Conservation (phyloP, 2,329 filamentous ascomycete species). For the Lecanicillium sp. region DNA sequence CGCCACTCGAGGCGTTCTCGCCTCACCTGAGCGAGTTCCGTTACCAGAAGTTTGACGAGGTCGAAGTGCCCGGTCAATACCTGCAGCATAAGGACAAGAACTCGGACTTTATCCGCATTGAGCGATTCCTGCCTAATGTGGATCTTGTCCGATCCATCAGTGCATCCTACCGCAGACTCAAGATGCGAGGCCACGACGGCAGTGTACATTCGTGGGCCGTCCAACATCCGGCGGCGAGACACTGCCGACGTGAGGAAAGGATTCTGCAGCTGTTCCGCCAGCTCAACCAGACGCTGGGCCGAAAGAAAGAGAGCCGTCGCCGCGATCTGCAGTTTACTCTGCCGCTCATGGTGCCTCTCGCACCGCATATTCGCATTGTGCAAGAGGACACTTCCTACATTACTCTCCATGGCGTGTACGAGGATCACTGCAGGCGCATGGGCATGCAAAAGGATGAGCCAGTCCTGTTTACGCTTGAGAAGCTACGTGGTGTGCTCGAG, state of each 20-base stretch:
- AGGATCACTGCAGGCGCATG: conserved; percentile 87
- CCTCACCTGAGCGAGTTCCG: conserved; percentile 92
- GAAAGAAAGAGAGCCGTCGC: conserved; percentile 90
- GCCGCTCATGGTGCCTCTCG: conserved; percentile 89
- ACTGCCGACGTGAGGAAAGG: conserved; percentile 88
- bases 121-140: conserved; percentile 91
- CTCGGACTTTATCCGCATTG: conserved; percentile 94
- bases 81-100: conserved; percentile 98
- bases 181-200: conserved; percentile 95
- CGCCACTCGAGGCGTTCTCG: conserved; percentile 77
- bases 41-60: conserved; percentile 97
- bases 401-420: conserved; percentile 88
- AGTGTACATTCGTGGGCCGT: conserved; percentile 96
- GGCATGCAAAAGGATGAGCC: conserved; percentile 92
- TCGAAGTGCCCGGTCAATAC: conserved; percentile 96
- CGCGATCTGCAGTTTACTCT: conserved; percentile 94
- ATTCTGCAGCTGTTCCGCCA: conserved; percentile 96
- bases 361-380: conserved; percentile 89
- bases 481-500: conserved; percentile 70
- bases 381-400: conserved; percentile 94
- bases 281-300: conserved; percentile 84
- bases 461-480: conserved; percentile 90
- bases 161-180: conserved; percentile 84
- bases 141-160: conserved; percentile 87
- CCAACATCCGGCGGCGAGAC: conserved; percentile 87